Base-by-base conservation (phyloP, 2,329 filamentous ascomycete species). In the Trichophaea hybrida region DNA sequence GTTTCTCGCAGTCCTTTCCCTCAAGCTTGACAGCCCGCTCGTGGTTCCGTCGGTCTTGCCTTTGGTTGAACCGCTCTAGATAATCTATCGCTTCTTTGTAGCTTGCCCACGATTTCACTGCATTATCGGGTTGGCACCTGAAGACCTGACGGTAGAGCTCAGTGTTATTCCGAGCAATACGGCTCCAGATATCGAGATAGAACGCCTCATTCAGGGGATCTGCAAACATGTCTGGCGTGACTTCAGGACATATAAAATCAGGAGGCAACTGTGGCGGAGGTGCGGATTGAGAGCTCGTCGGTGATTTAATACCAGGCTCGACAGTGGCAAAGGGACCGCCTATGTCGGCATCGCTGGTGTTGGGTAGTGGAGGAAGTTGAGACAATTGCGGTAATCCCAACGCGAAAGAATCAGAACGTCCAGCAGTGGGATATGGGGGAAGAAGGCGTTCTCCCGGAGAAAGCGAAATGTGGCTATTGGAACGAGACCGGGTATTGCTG, bases 101-200 rank as follows among this genome's bases (percentile, higher is more conserved):
- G 64, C 94, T 86, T 66, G 86, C 83, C 93, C 93, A 98, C 48
- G 86, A 91, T 64, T 82, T 84, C 32, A 95, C 93, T 69, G 96
- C 88, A 55, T 84, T 96, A 71, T 98, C 93, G 1, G 93, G 93
- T 86, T 94, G 94, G 72, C 90, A 96, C 51, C 90, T 83, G 75
- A 98, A 98, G 6, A 98, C 91, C 62, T 86, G 82, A 35, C 93
- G 85, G 74, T 87, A 98, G 52, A 98, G 80, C 70, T 89, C 91
- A 2, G 93, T 98, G 71, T 98, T 98, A 75, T 97, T 97, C 64
- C 86, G 83, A 0, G 93, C 93, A 57, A 89, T 83, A 15, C 82
- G 79, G 65, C 85, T 83, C 94, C 94, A 98, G 1, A 88, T 83
- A 63, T 94, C 86, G 50, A 93, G 81, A 70, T 88, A 86, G 73